A percentile compares a stretch with the other conserved stretches of the same genome.
These are phyloP conservation scores for Sclerospora graminicola DNA, from an alignment of 352 stramenopile species.

Conservation along the genomic window DNA sequence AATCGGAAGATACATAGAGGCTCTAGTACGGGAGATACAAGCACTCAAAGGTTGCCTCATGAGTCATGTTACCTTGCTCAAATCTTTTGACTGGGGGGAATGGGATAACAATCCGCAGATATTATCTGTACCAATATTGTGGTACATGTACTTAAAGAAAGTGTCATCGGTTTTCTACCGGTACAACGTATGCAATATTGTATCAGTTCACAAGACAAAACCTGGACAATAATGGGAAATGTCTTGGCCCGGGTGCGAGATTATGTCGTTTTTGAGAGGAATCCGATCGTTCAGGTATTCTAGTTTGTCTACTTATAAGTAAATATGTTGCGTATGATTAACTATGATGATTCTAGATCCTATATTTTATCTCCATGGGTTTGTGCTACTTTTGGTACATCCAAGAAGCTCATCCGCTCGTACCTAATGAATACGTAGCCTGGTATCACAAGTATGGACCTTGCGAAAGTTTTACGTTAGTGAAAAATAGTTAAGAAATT, in stretches of 20 bases:
- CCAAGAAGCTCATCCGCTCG: constrained; percentile 37
- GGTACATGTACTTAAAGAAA: too few species aligned
- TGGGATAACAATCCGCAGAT: too few species aligned
- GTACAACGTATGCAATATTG: too few species aligned
- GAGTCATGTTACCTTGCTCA: too few species aligned
- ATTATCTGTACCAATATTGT: too few species aligned
- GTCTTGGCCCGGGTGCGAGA: constrained; percentile 19
- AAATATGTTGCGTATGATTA: neutral
- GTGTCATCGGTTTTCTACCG: too few species aligned
- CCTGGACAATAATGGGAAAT: too few species aligned
- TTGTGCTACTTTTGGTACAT: constrained; percentile 65
- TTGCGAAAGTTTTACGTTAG: too few species aligned
- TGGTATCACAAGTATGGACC: constrained; percentile 48
- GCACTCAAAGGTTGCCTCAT: too few species aligned
- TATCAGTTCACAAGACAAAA: too few species aligned
- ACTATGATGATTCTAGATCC: constrained; percentile 32
- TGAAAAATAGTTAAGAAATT: too few species aligned
- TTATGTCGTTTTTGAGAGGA: constrained; percentile 58
- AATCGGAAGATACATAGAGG: neutral
- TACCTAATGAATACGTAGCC: constrained; percentile 55
- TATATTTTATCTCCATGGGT: constrained; percentile 72
- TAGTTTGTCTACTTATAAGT: neutral
- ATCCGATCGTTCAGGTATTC: constrained; percentile 59
- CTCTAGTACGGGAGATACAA: neutral
- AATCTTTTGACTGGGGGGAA: too few species aligned